A percentile compares a stretch with the other conserved stretches of the same genome.
phyloP scores from a whole-genome alignment of 768 basidiomycete species.

The Leucosporidium creatinivorum region DNA sequence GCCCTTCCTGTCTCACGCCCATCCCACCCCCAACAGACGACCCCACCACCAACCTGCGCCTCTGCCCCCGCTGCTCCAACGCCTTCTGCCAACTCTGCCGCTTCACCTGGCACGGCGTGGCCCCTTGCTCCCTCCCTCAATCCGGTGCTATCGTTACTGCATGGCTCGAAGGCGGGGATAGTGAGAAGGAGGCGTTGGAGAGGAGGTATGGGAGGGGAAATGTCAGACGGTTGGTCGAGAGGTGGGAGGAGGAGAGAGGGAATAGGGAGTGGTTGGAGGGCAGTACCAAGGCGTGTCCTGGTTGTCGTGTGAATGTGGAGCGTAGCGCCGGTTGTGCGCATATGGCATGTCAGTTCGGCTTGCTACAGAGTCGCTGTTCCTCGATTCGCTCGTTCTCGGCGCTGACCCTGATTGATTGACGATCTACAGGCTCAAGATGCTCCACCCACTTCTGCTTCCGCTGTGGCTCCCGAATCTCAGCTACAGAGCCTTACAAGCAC shows the following conservation, averaged over 20 bases:
- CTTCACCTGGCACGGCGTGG: conserved; percentile 33
- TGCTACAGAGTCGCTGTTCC: neutral
- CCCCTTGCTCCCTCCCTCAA: conserved; percentile 29
- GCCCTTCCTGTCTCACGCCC: conserved; percentile 29
- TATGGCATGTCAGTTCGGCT: neutral
- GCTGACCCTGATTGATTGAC: neutral
- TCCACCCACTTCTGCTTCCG: neutral
- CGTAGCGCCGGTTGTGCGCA: conserved; percentile 23
- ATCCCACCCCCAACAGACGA: conserved; percentile 30
- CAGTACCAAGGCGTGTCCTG: conserved; percentile 28
- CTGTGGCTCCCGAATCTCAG: conserved; percentile 2
- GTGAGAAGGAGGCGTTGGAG: conserved; percentile 26
- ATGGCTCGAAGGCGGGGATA: conserved; percentile 7
- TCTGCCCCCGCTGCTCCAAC: conserved; percentile 24
- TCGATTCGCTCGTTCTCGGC: neutral
- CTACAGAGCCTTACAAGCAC: neutral
- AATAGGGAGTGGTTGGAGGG: conserved; percentile 30
- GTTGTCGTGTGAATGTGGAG: conserved; percentile 12
- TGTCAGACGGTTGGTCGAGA: conserved; percentile 30
- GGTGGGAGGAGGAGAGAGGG: conserved; percentile 33
- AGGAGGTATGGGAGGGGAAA: conserved; percentile 31
- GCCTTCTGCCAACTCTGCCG: conserved; percentile 26
- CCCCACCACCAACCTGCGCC: no score
- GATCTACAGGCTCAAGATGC: conserved; percentile 50
- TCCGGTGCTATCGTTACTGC: conserved; percentile 31